Evolutionary conservation across 1,284 basidiomycete genomes (phyloP).

Genomic region (Marasmius sp.): DNA sequence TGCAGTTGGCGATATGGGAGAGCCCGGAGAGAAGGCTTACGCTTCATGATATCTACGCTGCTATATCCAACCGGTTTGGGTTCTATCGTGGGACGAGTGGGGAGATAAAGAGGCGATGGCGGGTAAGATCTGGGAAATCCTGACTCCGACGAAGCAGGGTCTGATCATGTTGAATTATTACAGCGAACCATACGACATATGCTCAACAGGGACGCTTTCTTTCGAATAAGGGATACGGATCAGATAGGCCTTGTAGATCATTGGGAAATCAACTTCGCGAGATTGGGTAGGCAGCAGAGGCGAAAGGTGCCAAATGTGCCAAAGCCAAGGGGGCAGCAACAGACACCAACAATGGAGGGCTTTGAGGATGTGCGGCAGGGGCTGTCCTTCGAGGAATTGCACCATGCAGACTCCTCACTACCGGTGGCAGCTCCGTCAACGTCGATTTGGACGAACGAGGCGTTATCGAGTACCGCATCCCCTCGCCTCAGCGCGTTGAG

Average conservation of each 20-base stretch:
- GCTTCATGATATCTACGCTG: slow-evolving; percentile 62
- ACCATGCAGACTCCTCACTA: no score
- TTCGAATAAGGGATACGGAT: not conserved
- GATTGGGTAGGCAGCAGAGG: not conserved
- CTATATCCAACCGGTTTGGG: slow-evolving; percentile 57
- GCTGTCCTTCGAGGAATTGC: not conserved
- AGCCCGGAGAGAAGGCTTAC: slow-evolving; percentile 58
- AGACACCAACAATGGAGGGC: not conserved
- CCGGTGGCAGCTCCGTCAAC: no score
- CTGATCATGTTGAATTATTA: no score
- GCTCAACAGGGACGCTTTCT: slow-evolving; percentile 56
- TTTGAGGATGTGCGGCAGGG: not conserved
- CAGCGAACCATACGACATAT: slow-evolving; percentile 89
- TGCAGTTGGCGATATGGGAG: slow-evolving; percentile 72
- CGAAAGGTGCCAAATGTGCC: not conserved
- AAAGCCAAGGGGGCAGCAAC: not conserved
- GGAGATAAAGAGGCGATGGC: slow-evolving; percentile 52
- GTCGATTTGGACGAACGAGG: no score
- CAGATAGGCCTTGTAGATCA: not conserved
- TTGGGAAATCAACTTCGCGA: not conserved
- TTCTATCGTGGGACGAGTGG: slow-evolving; percentile 42
- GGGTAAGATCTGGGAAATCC: slow-evolving; percentile 40
- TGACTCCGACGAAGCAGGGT: no score
- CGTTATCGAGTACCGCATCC: not conserved
- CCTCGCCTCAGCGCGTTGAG: not conserved